Conservation (phyloP, 2,329 filamentous ascomycete species). For the Lachnellula subtilissima region DNA sequence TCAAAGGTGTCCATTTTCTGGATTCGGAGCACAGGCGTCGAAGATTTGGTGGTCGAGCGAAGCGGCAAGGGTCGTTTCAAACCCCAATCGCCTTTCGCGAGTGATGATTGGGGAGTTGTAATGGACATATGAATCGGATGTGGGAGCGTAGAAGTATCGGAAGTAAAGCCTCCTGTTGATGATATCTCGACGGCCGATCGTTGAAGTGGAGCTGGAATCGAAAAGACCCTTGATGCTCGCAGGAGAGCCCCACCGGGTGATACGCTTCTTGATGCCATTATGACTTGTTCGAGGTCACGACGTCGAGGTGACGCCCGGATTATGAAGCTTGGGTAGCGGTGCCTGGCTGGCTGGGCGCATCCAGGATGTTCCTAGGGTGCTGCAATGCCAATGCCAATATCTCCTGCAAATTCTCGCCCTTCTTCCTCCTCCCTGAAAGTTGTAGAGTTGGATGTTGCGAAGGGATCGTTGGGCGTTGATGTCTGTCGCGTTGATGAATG, state of each 20-base stretch:
- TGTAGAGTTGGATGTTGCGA: not conserved
- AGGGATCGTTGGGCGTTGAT: not conserved
- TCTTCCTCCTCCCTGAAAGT: not conserved
- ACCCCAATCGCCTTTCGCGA: slow-evolving; percentile 82
- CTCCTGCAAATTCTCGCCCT: not conserved
- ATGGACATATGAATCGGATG: slow-evolving; percentile 83
- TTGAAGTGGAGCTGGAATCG: slow-evolving; percentile 72
- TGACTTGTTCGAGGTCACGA: not conserved
- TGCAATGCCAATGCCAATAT: not conserved
- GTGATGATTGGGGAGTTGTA: slow-evolving; percentile 67
- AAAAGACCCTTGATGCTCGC: slow-evolving; percentile 84
- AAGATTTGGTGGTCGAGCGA: slow-evolving; percentile 66
- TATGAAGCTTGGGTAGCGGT: not conserved
- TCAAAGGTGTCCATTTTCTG: slow-evolving; percentile 78
- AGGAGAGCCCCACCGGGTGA: slow-evolving; percentile 67
- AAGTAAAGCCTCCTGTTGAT: slow-evolving; percentile 45
- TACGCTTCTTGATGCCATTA: slow-evolving; percentile 35
- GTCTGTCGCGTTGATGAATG: not conserved
- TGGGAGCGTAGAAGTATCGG: slow-evolving; percentile 66
- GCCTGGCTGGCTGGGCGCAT: not conserved
- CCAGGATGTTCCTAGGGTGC: not conserved
- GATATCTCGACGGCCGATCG: slow-evolving; percentile 49
- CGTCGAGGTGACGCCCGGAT: not conserved
- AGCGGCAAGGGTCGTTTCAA: slow-evolving; percentile 79
- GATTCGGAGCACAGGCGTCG: slow-evolving; percentile 71